phyloP scores from a whole-genome alignment of 306 rosid species.

The Comarum palustre region DNA sequence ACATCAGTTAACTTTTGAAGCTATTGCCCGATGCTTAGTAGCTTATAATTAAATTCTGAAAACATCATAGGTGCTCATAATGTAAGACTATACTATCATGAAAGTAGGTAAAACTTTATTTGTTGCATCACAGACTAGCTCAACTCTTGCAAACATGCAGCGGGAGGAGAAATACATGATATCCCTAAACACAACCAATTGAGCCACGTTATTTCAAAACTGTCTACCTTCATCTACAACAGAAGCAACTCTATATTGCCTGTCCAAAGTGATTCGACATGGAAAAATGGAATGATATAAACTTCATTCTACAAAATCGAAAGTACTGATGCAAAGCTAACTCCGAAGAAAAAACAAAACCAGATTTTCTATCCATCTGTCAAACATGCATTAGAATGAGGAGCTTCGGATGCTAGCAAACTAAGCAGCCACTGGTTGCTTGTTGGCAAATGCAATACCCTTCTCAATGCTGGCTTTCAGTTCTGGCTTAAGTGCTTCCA shows the following conservation, averaged over 20 bases:
- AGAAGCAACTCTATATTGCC: conserved; percentile 27
- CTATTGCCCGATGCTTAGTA: background rate
- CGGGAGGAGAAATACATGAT: conserved; percentile 13
- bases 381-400: conserved; percentile 19
- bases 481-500: conserved; percentile 91
- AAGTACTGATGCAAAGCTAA: conserved; percentile 35
- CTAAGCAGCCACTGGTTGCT: conserved; percentile 61
- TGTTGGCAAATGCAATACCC: conserved; percentile 78
- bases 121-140: background rate
- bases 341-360: conserved; percentile 20
- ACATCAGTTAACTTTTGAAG: background rate
- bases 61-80: background rate
- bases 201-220: conserved; percentile 49
- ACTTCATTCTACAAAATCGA: conserved; percentile 45
- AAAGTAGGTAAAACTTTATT: background rate
- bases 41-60: background rate
- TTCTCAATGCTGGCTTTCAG: conserved; percentile 93
- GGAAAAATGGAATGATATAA: conserved; percentile 20
- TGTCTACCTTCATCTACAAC: conserved; percentile 39
- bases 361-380: conserved; percentile 26
- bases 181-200: conserved; percentile 15
- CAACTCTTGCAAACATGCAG: conserved; percentile 12
- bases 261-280: conserved; percentile 32
- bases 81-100: background rate
- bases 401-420: conserved; percentile 14